A percentile compares a stretch with the other conserved stretches of the same genome.
These are phyloP conservation scores for Cercospora janseana DNA, from an alignment of 2,329 filamentous ascomycete genomes.

Conservation along the genomic window DNA sequence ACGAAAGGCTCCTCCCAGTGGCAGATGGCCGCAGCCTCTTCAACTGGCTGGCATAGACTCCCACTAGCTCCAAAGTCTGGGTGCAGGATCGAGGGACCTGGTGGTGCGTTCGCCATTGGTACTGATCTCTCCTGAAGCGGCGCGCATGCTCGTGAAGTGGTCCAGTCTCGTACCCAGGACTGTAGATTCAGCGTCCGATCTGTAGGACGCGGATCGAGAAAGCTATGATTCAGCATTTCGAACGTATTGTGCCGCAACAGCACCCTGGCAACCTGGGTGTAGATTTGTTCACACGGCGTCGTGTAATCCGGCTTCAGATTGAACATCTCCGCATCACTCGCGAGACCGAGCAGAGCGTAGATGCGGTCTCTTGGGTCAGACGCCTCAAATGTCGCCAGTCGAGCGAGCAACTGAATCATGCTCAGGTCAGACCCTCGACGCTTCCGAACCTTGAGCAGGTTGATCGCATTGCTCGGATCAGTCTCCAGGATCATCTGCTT, in stretches of 20 bases:
- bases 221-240: neutral
- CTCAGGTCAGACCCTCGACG: neutral
- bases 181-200: neutral
- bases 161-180: constrained; percentile 1
- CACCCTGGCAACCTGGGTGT: neutral
- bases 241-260: neutral
- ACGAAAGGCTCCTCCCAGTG: neutral
- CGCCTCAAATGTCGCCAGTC: neutral
- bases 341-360: neutral
- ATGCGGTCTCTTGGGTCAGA: constrained; percentile 6
- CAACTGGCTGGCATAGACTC: neutral
- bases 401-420: neutral
- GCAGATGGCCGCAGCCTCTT: neutral
- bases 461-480: neutral
- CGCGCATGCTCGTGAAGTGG: neutral
- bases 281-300: neutral
- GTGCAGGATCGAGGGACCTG: neutral
- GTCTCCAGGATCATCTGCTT: neutral
- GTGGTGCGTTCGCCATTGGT: neutral
- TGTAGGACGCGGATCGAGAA: neutral
- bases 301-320: neutral
- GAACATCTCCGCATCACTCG: neutral
- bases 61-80: neutral
- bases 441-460: neutral
- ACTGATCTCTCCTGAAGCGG: neutral